Evolutionary conservation across 2,329 filamentous ascomycete genomes (phyloP).

Genomic region (Zymoseptoria pseudotritici): DNA sequence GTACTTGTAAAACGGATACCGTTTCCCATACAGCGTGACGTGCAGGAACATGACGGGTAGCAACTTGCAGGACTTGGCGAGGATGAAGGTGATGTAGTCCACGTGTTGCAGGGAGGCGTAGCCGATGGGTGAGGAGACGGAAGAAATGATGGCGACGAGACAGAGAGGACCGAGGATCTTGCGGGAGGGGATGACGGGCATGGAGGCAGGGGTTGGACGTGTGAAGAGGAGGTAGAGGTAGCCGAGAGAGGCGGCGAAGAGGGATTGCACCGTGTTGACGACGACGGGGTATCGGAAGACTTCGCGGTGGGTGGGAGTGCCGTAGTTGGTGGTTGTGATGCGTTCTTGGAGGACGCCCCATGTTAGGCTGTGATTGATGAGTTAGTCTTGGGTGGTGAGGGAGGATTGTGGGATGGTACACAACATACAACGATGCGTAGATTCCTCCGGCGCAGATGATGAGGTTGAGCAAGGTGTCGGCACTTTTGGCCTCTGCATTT

Average conservation of each 20-base stretch:
- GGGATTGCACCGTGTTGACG: constrained; percentile 90
- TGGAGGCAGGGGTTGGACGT: constrained; percentile 37
- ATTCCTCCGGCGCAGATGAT: constrained; percentile 87
- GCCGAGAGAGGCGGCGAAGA: constrained; percentile 77
- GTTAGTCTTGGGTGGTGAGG: background rate
- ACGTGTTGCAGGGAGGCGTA: constrained; percentile 89
- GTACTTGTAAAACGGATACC: constrained; percentile 95
- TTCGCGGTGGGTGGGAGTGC: constrained; percentile 51
- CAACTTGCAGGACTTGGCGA: constrained; percentile 96
- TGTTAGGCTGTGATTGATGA: constrained; percentile 54
- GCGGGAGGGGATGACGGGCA: constrained; percentile 67
- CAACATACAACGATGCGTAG: constrained; percentile 81
- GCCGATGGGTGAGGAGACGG: constrained; percentile 88
- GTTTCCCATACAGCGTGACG: constrained; percentile 78
- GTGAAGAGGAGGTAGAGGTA: constrained; percentile 67
- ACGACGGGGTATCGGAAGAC: constrained; percentile 91
- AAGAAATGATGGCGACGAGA: constrained; percentile 79
- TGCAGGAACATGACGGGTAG: constrained; percentile 98
- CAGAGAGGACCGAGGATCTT: constrained; percentile 70
- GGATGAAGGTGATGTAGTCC: constrained; percentile 96
- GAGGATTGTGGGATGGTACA: background rate
- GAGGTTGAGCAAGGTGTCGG: constrained; percentile 51
- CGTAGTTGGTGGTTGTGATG: constrained; percentile 87
- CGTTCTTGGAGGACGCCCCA: constrained; percentile 97
- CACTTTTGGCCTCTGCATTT: constrained; percentile 13